Evolutionary conservation across 148 eudicot genomes (phyloP).

Genomic region (Pouteria glomerata): DNA sequence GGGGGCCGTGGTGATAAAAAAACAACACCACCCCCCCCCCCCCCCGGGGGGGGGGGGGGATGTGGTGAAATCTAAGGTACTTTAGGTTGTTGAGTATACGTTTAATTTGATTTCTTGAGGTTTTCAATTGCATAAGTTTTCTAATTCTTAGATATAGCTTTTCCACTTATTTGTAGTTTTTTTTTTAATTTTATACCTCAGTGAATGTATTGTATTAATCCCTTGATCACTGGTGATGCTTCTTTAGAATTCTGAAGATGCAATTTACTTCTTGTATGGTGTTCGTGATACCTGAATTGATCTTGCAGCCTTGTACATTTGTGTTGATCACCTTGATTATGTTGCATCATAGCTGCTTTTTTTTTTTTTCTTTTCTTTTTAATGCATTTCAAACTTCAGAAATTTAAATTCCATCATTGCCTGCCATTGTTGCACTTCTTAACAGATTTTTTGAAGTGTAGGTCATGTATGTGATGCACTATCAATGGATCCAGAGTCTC

Average conservation of each 20-base stretch:
- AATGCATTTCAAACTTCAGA: not conserved
- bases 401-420: not conserved
- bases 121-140: too few species aligned
- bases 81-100: too few species aligned
- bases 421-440: constrained; percentile 7
- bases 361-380: not conserved
- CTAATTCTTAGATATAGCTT: too few species aligned
- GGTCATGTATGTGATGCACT: constrained; percentile 91
- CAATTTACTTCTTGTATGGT: not conserved
- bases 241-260: not conserved
- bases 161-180: not conserved
- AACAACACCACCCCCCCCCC: too few species aligned
- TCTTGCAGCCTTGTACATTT: not conserved
- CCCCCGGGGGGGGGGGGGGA: too few species aligned
- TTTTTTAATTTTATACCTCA: not conserved
- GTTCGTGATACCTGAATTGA: not conserved
- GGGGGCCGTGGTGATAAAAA: too few species aligned
- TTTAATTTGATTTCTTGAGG: too few species aligned
- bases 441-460: constrained; percentile 21
- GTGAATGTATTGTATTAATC: not conserved
- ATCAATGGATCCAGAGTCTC: constrained; percentile 68
- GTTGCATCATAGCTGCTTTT: not conserved
- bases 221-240: not conserved
- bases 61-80: too few species aligned
- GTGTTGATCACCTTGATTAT: not conserved